phyloP scores from a whole-genome alignment of 2,329 filamentous ascomycete genomes.

The Penicillium occitanis region DNA sequence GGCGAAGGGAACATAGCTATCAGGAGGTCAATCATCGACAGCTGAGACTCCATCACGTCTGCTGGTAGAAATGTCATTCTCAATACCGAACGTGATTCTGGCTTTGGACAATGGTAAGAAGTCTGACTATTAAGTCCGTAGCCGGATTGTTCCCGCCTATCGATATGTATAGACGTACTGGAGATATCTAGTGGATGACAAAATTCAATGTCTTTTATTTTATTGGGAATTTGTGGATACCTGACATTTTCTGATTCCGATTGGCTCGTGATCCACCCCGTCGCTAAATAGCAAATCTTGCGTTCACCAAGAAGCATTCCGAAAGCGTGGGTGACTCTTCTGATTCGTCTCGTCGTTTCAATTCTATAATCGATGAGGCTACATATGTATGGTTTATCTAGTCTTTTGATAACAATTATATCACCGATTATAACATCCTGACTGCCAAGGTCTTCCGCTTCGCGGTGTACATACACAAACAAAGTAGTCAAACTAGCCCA shows the following conservation, averaged over 20 bases:
- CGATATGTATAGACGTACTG: background rate
- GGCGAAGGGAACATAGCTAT: constrained; percentile 52
- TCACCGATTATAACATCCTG: background rate
- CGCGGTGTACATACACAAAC: background rate
- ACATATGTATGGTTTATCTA: background rate
- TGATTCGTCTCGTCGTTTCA: background rate
- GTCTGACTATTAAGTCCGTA: background rate
- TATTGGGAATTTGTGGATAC: background rate
- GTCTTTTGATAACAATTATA: background rate
- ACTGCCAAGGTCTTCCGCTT: background rate
- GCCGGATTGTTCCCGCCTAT: background rate
- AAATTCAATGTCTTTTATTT: background rate
- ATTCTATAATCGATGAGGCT: background rate
- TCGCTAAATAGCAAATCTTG: background rate
- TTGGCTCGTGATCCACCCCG: background rate
- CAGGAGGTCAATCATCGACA: constrained; percentile 54
- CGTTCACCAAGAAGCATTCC: background rate
- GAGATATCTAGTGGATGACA: background rate
- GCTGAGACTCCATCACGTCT: constrained; percentile 51
- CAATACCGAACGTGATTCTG: background rate
- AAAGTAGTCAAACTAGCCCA: background rate
- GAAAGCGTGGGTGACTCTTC: background rate
- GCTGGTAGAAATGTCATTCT: constrained; percentile 31
- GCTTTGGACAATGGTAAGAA: background rate
- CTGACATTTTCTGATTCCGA: background rate